Evolutionary conservation across 768 basidiomycete species (phyloP), one percentile per base, ranked within the genome.

Genomic region (Psilocybe azurescens): DNA sequence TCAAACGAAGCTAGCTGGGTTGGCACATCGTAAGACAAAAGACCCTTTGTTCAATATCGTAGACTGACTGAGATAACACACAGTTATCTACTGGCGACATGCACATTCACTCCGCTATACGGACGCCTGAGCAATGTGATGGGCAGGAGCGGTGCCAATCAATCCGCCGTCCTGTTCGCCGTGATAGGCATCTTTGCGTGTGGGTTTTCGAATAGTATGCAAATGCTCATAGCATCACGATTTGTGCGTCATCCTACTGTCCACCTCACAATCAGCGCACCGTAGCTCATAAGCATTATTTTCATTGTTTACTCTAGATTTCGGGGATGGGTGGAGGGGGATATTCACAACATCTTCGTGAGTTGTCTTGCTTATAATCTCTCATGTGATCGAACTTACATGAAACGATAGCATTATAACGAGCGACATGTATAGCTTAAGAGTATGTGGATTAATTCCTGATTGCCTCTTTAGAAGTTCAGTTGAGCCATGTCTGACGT

Each of bases 1-100:
- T 89, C 90, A 8, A 86, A 92, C 69, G 88, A 93, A 73, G 89
- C 88, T 1, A 89, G 88, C 68, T 93, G 92, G 93, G 81, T 94
- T 10, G 92, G 92, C 49, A 93, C 93, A 41, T 80, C 89, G 89
- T 91, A 74, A 69, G 79, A 72, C 1, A 14, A 20, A 46, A 52
- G 30, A 65, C n/a, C 47, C n/a, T 39, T 32, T 29, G 4, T 7
- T 7, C 41, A 5, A 3, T n/a, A 6, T 44, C 41, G 41, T n/a
- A n/a, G n/a, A n/a, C n/a, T n/a, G n/a, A 7, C 41, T 11, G n/a
- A 44, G 14, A 14, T 44, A 44, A 5, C 41, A 7, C 51, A 24
- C 53, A 92, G 90, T 6, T 93, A 90, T 72, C 76, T 94, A 7
- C 81, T 94, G 20, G 89, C 92, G 11, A 91, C 85, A 13, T 91